These are phyloP conservation scores for Lyophyllum decastes DNA, from an alignment of 768 basidiomycete species.

Conservation along the genomic window DNA sequence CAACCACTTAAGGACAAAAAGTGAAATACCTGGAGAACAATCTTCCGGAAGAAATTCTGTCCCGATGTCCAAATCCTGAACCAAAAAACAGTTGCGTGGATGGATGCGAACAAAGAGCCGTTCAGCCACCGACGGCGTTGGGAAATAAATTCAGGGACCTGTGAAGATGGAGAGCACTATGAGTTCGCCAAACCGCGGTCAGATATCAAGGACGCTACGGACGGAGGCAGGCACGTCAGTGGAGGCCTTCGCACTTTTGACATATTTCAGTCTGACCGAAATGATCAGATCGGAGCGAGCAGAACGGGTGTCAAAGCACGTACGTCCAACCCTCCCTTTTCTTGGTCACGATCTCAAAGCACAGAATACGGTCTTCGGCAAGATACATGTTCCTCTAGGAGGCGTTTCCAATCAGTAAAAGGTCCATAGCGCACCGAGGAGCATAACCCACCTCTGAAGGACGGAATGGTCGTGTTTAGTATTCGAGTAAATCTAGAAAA, in stretches of 20 bases:
- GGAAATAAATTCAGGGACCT: slow-evolving; percentile 92
- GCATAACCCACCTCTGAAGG: slow-evolving; percentile 14
- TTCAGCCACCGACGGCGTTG: slow-evolving; percentile 90
- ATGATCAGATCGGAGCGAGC: neutral
- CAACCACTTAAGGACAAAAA: neutral
- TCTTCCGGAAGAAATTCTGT: slow-evolving; percentile 86
- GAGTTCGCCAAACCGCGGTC: neutral
- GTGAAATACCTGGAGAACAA: slow-evolving; percentile 59
- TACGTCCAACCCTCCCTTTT: slow-evolving; percentile 82
- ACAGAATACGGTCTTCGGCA: slow-evolving; percentile 88
- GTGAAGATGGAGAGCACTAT: neutral
- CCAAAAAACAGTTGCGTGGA: slow-evolving; percentile 90
- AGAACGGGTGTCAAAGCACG: slow-evolving; percentile 30
- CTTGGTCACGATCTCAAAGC: slow-evolving; percentile 93
- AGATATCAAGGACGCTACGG: slow-evolving; percentile 14
- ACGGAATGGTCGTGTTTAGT: neutral
- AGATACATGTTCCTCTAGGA: slow-evolving; percentile 85
- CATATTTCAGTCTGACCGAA: slow-evolving; percentile 69
- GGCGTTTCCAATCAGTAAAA: slow-evolving; percentile 25
- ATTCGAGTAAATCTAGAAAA: neutral
- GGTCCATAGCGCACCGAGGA: neutral
- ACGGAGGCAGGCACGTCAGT: slow-evolving; percentile 93
- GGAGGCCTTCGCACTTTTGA: slow-evolving; percentile 91
- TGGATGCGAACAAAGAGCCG: slow-evolving; percentile 90
- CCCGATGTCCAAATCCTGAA: slow-evolving; percentile 89